These are phyloP conservation scores for Trichoderma harzianum DNA, from an alignment of 2,329 filamentous ascomycete species.

Conservation along the genomic window DNA sequence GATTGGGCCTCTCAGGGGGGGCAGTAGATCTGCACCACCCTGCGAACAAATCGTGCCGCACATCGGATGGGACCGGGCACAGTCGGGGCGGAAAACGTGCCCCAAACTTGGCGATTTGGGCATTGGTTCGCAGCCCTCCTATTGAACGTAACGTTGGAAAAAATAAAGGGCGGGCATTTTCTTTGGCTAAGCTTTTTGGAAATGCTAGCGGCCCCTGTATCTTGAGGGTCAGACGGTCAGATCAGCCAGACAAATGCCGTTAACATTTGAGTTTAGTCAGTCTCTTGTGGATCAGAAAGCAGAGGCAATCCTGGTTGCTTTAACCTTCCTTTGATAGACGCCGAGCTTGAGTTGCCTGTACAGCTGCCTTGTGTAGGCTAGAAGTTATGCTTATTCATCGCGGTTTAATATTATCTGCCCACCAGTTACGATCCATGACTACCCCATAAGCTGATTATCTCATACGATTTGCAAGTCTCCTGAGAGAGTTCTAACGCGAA, in stretches of 20 bases:
- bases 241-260: neutral
- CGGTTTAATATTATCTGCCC: neutral
- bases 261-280: neutral
- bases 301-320: neutral
- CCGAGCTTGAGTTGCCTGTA: neutral
- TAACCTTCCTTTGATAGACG: neutral
- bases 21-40: neutral
- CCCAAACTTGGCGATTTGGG: neutral
- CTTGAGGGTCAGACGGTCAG: neutral
- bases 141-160: neutral
- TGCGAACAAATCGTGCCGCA: neutral
- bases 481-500: neutral
- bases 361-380: neutral
- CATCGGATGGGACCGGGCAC: neutral
- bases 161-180: neutral
- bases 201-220: neutral
- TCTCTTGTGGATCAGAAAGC: neutral
- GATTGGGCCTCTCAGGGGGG: neutral
- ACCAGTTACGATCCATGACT: neutral
- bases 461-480: neutral
- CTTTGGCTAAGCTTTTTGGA: neutral
- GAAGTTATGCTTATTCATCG: neutral
- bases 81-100: neutral
- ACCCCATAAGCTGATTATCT: neutral
- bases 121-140: neutral